Percentiles rank a stretch among this genome's conserved stretches.
Conservation (phyloP, 2,329 filamentous ascomycete species). For the Colletotrichum destructivum region DNA sequence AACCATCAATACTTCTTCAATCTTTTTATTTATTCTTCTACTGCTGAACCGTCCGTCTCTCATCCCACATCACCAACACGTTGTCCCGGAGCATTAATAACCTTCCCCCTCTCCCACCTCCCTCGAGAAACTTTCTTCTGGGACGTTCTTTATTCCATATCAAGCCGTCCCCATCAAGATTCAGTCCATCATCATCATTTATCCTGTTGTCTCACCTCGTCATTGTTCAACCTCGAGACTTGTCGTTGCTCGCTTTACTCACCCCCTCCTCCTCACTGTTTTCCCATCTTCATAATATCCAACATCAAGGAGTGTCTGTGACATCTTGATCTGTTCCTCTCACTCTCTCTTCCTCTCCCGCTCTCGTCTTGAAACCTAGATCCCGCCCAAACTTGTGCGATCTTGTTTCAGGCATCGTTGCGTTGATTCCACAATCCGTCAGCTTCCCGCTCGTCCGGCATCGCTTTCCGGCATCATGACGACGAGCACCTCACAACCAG, state of each 20-base stretch:
- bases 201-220: slow-evolving; percentile 5
- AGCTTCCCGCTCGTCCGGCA: background rate
- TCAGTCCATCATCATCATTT: background rate
- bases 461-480: slow-evolving; percentile 17
- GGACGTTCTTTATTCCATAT: slow-evolving; percentile 20
- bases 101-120: slow-evolving; percentile 4
- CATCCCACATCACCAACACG: slow-evolving; percentile 15
- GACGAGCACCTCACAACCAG: slow-evolving; percentile 19
- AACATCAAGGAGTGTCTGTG: slow-evolving; percentile 17
- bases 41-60: background rate
- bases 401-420: slow-evolving; percentile 26
- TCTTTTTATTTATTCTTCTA: background rate
- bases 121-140: slow-evolving; percentile 1
- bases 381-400: slow-evolving; percentile 25
- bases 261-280: background rate
- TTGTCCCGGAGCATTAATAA: slow-evolving; percentile 31
- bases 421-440: background rate
- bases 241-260: background rate
- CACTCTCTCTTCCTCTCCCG: too few species aligned
- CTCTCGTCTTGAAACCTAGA: slow-evolving; percentile 19
- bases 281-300: slow-evolving; percentile 11
- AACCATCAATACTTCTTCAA: slow-evolving; percentile 9
- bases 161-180: background rate
- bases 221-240: slow-evolving; percentile 20
- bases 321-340: background rate